Percentiles rank a stretch among this genome's conserved stretches.
phyloP scores from a whole-genome alignment of 2,329 filamentous ascomycete genomes.

The Colletotrichum eleusines region DNA sequence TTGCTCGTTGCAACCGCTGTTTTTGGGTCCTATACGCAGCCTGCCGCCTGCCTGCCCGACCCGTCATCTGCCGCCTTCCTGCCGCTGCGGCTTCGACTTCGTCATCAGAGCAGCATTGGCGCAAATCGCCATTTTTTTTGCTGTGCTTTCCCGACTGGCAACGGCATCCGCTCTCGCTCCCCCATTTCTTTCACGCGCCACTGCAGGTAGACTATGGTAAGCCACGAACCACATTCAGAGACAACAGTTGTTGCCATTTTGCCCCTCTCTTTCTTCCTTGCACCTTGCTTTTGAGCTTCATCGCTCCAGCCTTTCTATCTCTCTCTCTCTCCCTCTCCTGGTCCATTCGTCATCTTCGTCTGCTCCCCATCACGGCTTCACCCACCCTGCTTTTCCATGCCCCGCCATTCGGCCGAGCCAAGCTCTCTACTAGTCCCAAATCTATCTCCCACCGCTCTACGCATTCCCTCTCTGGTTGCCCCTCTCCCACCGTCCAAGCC shows the following conservation, averaged over 20 bases:
- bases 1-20: slow-evolving; percentile 31
- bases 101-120: slow-evolving; percentile 40
- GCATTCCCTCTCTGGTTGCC: slow-evolving; percentile 5
- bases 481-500: background rate
- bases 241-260: slow-evolving; percentile 11
- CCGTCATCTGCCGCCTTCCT: slow-evolving; percentile 23
- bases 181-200: slow-evolving; percentile 31
- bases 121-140: slow-evolving; percentile 30
- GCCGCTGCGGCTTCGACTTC: slow-evolving; percentile 34
- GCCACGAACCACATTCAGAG: slow-evolving; percentile 14
- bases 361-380: slow-evolving; percentile 1
- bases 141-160: slow-evolving; percentile 35
- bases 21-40: slow-evolving; percentile 30
- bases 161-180: slow-evolving; percentile 15
- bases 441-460: background rate
- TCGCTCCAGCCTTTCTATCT: background rate
- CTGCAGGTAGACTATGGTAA: slow-evolving; percentile 37
- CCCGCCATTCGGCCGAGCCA: slow-evolving; percentile 33
- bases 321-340: background rate
- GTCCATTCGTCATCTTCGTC: slow-evolving; percentile 2
- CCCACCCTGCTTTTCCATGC: slow-evolving; percentile 13
- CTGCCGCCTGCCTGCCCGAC: slow-evolving; percentile 24
- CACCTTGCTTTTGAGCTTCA: slow-evolving; percentile 21
- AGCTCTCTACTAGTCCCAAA: slow-evolving; percentile 15
- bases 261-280: slow-evolving; percentile 19